Base-by-base conservation (phyloP, 2,329 filamentous ascomycete genomes). In the Aspergillus felis region DNA sequence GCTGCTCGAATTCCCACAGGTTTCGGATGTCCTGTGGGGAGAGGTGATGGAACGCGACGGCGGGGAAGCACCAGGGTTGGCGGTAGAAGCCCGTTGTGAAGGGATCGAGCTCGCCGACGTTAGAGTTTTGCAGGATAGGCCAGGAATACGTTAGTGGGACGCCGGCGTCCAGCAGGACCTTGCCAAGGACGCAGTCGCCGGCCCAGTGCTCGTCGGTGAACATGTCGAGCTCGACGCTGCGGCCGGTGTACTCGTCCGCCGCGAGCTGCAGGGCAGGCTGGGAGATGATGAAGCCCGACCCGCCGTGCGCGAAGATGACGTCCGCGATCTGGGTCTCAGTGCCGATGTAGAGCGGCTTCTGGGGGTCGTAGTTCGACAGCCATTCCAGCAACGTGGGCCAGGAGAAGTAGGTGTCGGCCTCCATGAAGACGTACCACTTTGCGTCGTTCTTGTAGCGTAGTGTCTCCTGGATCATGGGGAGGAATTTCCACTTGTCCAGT, bases 401-500 rank as follows among this genome's bases (percentile, higher is more conserved):
- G 9, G 82, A 73, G 44, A 85, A 68, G 61, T 83, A 85, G 0
- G 82, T 85, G 64, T 86, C 84, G 0, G 81, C 79, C 62, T 85
- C 83, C 50, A 84, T 78, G 66, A 86, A 86, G 55, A 84, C 72
- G 59, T 79, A 86, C 83, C 83, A 86, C 55, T 80, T 81, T 48
- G 79, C 78, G 27, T 82, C 70, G 2, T 79, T 78, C 41, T 72
- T 71, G 59, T 74, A 61, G 24, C 67, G 66, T 46, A 78, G 73
- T 0, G 81, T 76, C 62, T 80, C 77, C 62, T 82, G 79, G 2
- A 81, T 78, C 74, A 84, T 79, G 6, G 82, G 82, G 22, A 84
- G 69, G 60, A 82, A 81, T 66, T 84, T 84, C 82, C 82, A 84
- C 62, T 84, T 84, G 61, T 84, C 82, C 41, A 84, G 71, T 56